These are phyloP conservation scores for Lavandula angustifolia DNA, from an alignment of 257 asterid species.

Conservation along the genomic window DNA sequence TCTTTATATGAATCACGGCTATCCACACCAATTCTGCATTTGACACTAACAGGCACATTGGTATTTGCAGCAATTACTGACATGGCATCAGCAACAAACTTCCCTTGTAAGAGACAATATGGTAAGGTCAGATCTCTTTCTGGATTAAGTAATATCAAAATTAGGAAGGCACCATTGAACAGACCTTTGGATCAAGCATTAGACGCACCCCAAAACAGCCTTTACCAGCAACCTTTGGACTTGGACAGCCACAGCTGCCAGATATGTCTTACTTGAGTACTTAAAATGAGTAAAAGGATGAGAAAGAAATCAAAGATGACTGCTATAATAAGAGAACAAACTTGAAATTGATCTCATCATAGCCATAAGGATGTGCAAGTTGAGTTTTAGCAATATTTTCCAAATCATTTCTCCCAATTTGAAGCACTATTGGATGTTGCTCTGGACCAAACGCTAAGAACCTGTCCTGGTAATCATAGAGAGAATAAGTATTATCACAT, in stretches of 20 bases:
- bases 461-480: constrained; percentile 63
- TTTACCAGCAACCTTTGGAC: constrained; percentile 95
- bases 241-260: constrained; percentile 95
- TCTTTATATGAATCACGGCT: constrained; percentile 83
- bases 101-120: constrained; percentile 57
- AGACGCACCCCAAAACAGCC: constrained; percentile 95
- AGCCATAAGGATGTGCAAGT: constrained; percentile 85
- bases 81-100: constrained; percentile 99
- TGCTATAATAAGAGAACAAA: constrained; percentile 38
- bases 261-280: constrained; percentile 32
- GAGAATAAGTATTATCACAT: constrained; percentile 34
- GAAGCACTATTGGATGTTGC: constrained; percentile 97
- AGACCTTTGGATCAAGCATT: constrained; percentile 97
- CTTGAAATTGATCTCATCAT: constrained; percentile 96
- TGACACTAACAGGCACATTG: constrained; percentile 88
- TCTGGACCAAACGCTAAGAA: constrained; percentile 85
- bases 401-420: constrained; percentile 91
- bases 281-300: constrained; percentile 18
- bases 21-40: constrained; percentile 97
- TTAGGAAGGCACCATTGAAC: constrained; percentile 31
- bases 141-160: constrained; percentile 19
- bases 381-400: constrained; percentile 77
- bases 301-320: constrained; percentile 15
- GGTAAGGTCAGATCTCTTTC: constrained; percentile 43
- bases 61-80: constrained; percentile 84